phyloP scores from a whole-genome alignment of 768 basidiomycete genomes.

The Hypholoma fasciculare region DNA sequence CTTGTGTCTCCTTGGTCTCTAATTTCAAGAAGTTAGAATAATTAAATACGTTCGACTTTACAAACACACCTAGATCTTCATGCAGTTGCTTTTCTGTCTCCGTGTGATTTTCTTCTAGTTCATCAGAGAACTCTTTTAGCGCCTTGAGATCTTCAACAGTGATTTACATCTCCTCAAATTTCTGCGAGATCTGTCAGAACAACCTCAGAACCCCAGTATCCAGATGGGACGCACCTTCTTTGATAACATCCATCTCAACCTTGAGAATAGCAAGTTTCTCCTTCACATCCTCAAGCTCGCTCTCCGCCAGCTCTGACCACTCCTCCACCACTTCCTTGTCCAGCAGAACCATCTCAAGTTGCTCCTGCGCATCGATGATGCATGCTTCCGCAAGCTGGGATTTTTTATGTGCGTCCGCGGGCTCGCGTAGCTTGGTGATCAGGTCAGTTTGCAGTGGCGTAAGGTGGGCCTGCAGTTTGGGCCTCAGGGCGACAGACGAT shows the following conservation, averaged over 20 bases:
- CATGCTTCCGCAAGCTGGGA: slow-evolving; percentile 67
- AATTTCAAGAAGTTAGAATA: neutral
- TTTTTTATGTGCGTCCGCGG: slow-evolving; percentile 78
- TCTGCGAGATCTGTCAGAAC: slow-evolving; percentile 45
- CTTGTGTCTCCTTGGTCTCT: slow-evolving; percentile 72
- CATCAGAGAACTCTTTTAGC: slow-evolving; percentile 93
- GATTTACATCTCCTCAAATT: slow-evolving; percentile 97
- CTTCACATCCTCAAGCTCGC: slow-evolving; percentile 74
- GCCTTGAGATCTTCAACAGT: slow-evolving; percentile 96
- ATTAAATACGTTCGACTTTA: neutral
- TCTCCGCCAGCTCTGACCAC: slow-evolving; percentile 75
- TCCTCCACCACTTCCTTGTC: slow-evolving; percentile 98
- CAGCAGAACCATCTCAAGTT: slow-evolving; percentile 91
- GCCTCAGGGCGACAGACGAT: slow-evolving; percentile 78
- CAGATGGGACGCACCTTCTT: slow-evolving; percentile 44
- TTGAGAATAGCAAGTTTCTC: slow-evolving; percentile 80
- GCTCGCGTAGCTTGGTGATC: slow-evolving; percentile 68
- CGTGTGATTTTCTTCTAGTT: slow-evolving; percentile 93
- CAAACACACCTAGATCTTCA: slow-evolving; percentile 78
- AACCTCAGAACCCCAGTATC: slow-evolving; percentile 9
- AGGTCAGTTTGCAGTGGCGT: slow-evolving; percentile 79
- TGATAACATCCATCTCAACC: slow-evolving; percentile 81
- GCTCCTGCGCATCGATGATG: slow-evolving; percentile 79
- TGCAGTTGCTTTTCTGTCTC: slow-evolving; percentile 92
- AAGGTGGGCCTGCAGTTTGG: slow-evolving; percentile 89